Conservation (phyloP, 805 yeast genomes). For the Diddensiella caesifluorescens region DNA sequence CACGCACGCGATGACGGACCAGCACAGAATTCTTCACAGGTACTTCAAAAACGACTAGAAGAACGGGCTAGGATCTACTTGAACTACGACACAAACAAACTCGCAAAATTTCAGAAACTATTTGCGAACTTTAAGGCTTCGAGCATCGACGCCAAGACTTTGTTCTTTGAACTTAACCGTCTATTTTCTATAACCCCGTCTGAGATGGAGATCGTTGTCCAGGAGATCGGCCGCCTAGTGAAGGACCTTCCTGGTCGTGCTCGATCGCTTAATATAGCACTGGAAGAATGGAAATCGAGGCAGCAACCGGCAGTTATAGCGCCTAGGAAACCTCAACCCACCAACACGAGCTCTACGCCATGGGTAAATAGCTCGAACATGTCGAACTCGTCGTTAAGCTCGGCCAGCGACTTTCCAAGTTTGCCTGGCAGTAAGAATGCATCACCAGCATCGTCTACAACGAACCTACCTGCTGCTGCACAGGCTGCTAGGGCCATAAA, state of each 20-base stretch:
- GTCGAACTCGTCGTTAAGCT: conserved; percentile 2
- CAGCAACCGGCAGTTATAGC: conserved; percentile 4
- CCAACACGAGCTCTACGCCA: conserved; percentile 5
- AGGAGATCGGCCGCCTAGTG: conserved; percentile 15
- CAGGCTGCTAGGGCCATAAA: conserved; percentile 26
- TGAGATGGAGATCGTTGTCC: conserved; percentile 52
- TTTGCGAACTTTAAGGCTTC: conserved; percentile 46
- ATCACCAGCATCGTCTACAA: conserved; percentile 18
- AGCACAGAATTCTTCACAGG: conserved; percentile 34
- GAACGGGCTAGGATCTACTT: conserved; percentile 82
- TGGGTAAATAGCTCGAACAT: conserved; percentile 10
- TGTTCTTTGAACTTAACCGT: conserved; percentile 42
- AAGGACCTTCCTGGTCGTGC: conserved; percentile 9
- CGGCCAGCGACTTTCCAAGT: conserved; percentile 17
- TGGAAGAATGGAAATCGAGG: conserved; percentile 11
- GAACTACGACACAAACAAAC: conserved; percentile 44
- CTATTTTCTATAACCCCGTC: conserved; percentile 44
- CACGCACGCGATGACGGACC: conserved; percentile 18
- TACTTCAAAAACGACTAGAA: conserved; percentile 59
- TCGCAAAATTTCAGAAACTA: conserved; percentile 44
- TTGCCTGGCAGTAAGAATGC: conserved; percentile 11
- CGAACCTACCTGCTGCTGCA: conserved; percentile 21
- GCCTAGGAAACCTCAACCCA: conserved; percentile 1
- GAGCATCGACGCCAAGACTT: conserved; percentile 43
- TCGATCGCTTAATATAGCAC: conserved; percentile 8